A percentile compares a stretch with the other conserved stretches of the same genome.
These are phyloP conservation scores for Codiaeum variegatum DNA, from an alignment of 441 rosid species.

Conservation along the genomic window DNA sequence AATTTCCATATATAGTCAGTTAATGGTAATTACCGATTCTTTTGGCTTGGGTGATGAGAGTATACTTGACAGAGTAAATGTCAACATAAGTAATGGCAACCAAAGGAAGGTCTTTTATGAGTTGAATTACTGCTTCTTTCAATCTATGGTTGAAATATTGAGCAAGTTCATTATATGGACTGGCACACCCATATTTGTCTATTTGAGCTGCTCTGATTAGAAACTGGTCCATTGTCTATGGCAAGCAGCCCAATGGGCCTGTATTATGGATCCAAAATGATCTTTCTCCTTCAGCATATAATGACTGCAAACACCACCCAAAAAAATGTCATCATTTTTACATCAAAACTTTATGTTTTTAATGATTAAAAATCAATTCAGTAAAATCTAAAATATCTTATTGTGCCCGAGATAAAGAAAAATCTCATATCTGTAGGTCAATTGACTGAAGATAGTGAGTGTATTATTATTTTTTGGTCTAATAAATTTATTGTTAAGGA, in stretches of 20 bases:
- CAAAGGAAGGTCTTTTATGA: constrained; percentile 34
- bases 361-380: too few species aligned
- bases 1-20: too few species aligned
- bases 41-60: constrained; percentile 37
- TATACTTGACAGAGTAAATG: constrained; percentile 46
- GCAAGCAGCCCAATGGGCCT: constrained; percentile 69
- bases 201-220: constrained; percentile 36
- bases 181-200: constrained; percentile 53
- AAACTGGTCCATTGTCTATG: constrained; percentile 44
- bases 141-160: constrained; percentile 42
- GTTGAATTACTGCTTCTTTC: constrained; percentile 32
- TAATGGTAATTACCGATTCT: constrained; percentile 35
- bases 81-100: constrained; percentile 56
- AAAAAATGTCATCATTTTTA: not conserved
- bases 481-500: too few species aligned
- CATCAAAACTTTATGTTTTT: too few species aligned
- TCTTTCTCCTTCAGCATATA: constrained; percentile 53
- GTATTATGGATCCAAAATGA: constrained; percentile 77
- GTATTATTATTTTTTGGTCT: too few species aligned
- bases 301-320: constrained; percentile 26
- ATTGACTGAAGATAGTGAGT: too few species aligned
- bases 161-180: constrained; percentile 53
- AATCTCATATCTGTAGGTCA: too few species aligned
- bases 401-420: too few species aligned
- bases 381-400: too few species aligned